A percentile compares a stretch with the other conserved stretches of the same genome.
Conservation (phyloP, 2,329 filamentous ascomycete species). For the Cordyceps cicadae region DNA sequence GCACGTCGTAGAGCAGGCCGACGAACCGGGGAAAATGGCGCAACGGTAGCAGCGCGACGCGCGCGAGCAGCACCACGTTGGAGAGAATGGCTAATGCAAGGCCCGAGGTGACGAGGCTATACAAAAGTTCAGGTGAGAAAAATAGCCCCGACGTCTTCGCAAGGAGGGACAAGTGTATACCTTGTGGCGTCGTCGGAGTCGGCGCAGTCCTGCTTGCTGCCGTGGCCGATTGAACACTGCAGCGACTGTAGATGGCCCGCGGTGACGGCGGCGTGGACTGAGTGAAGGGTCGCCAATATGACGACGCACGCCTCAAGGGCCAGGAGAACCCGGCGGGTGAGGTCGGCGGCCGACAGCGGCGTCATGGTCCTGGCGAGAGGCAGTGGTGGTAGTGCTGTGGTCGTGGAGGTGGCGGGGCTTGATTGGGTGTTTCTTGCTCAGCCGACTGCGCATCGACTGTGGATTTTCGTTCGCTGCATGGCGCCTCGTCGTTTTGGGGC, state of each 20-base stretch:
- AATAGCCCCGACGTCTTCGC: no score
- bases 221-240: neutral
- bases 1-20: conserved; percentile 21
- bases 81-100: conserved; percentile 23
- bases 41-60: conserved; percentile 17
- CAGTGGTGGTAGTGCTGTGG: neutral
- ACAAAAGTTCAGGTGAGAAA: neutral
- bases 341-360: neutral
- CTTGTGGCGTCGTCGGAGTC: neutral
- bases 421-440: neutral
- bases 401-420: neutral
- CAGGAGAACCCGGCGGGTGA: neutral
- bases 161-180: neutral
- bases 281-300: neutral
- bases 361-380: neutral
- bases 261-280: neutral
- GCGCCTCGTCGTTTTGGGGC: neutral
- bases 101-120: conserved; percentile 22
- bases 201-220: neutral
- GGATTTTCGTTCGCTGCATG: neutral
- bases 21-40: conserved; percentile 17
- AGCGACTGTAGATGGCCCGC: conserved; percentile 1
- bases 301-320: neutral
- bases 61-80: conserved; percentile 20
- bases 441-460: neutral